Conservation (phyloP, 2,329 filamentous ascomycete species). For the Leptodontidium sp. region DNA sequence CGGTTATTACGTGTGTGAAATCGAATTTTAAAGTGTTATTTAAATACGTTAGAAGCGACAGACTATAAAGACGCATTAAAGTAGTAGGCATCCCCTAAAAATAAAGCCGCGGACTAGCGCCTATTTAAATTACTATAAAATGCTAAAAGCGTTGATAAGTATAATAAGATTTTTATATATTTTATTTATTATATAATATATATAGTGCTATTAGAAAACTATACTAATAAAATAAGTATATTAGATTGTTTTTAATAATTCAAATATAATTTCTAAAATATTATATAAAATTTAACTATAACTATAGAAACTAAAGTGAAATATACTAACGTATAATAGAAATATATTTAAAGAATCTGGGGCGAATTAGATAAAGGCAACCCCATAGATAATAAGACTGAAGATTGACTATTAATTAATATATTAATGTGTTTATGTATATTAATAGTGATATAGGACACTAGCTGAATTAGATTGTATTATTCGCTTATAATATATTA, state of each 20-base stretch:
- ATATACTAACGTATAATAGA: background rate
- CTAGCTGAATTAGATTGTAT: too few species aligned
- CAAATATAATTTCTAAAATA: background rate
- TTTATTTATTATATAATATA: background rate
- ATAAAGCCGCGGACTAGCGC: too few species aligned
- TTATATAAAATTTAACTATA: background rate
- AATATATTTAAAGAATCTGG: background rate
- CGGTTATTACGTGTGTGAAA: background rate
- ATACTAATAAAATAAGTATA: background rate
- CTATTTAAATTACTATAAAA: too few species aligned
- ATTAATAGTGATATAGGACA: slow-evolving; percentile 4
- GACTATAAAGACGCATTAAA: background rate
- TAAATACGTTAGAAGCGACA: background rate
- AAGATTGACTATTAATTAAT: slow-evolving; percentile 7
- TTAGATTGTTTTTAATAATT: background rate
- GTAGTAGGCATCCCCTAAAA: background rate
- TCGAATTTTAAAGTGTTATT: slow-evolving; percentile 9
- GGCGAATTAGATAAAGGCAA: background rate
- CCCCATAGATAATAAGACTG: background rate
- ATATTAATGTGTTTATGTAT: background rate
- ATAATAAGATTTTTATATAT: too few species aligned
- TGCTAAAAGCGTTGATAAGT: too few species aligned
- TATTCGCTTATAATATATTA: too few species aligned
- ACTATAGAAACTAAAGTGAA: background rate
- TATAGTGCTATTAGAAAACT: background rate